Percentiles rank a stretch among this genome's conserved stretches.
These are phyloP conservation scores for Desmodesmus armatus DNA, from an alignment of 139 green algal genomes.

Conservation along the genomic window DNA sequence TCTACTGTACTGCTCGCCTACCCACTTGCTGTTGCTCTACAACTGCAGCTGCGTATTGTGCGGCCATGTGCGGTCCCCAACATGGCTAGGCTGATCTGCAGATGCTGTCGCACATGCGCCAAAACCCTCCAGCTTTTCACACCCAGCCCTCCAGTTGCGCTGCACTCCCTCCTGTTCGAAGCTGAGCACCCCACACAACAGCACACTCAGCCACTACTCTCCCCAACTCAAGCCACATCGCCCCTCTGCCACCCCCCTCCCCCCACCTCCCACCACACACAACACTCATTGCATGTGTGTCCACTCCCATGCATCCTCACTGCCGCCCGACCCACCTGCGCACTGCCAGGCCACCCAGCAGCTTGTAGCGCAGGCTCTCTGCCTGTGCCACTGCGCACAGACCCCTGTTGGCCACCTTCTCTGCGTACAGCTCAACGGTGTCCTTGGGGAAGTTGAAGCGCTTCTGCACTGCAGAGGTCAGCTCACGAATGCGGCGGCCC, in stretches of 20 bases:
- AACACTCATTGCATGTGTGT: background rate
- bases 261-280: background rate
- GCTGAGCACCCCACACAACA: too few relatives aligned
- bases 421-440: constrained; percentile 98
- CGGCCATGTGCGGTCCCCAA: too few relatives aligned
- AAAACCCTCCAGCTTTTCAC: too few relatives aligned
- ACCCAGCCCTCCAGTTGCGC: too few relatives aligned
- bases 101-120: too few relatives aligned
- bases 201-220: too few relatives aligned
- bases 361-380: constrained; percentile 99
- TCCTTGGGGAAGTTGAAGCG: constrained; percentile 97
- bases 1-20: too few relatives aligned
- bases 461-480: constrained; percentile 99
- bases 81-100: too few relatives aligned
- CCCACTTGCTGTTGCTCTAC: too few relatives aligned
- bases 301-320: background rate
- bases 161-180: too few relatives aligned
- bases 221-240: too few relatives aligned
- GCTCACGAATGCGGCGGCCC: constrained; percentile 97
- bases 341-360: constrained; percentile 98
- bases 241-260: background rate
- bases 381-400: constrained; percentile 98
- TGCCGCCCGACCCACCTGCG: constrained; percentile 62
- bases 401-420: constrained; percentile 98
- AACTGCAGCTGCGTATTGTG: too few relatives aligned